Conservation (phyloP, 2,329 filamentous ascomycete species). For the Aureobasidium mangrovei region DNA sequence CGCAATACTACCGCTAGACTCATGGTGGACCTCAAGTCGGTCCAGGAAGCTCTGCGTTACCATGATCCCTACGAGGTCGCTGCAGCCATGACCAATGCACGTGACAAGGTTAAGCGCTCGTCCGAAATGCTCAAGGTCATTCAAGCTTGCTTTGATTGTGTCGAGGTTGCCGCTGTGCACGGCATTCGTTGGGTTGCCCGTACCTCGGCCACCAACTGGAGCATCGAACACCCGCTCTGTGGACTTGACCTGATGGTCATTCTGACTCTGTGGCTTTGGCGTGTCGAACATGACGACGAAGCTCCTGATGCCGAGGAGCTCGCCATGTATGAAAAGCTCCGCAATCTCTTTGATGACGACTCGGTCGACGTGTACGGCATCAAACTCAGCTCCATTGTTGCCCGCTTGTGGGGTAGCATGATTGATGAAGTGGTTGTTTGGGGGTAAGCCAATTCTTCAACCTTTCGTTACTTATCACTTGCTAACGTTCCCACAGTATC, state of each 20-base stretch:
- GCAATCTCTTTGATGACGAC: constrained; percentile 84
- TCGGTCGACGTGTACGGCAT: constrained; percentile 70
- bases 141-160: constrained; percentile 93
- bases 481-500: constrained; percentile 55
- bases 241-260: constrained; percentile 97
- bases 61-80: constrained; percentile 97
- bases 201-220: constrained; percentile 97
- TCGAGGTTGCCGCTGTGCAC: constrained; percentile 88
- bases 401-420: constrained; percentile 94
- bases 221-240: constrained; percentile 92
- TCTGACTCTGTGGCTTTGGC: constrained; percentile 94
- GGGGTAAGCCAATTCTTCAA: constrained; percentile 64
- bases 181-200: constrained; percentile 97
- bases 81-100: constrained; percentile 88
- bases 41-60: constrained; percentile 93
- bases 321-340: constrained; percentile 86
- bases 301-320: constrained; percentile 74
- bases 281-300: constrained; percentile 98
- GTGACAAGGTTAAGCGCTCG: constrained; percentile 88
- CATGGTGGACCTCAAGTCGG: constrained; percentile 88
- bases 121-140: constrained; percentile 98
- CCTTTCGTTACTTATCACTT: neutral
- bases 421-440: constrained; percentile 97
- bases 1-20: constrained; percentile 86
- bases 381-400: constrained; percentile 90